Percentiles rank a stretch among this genome's conserved stretches.
phyloP scores from a whole-genome alignment of 1,284 basidiomycete species.

The Mycosarcoma mackinlayi region DNA sequence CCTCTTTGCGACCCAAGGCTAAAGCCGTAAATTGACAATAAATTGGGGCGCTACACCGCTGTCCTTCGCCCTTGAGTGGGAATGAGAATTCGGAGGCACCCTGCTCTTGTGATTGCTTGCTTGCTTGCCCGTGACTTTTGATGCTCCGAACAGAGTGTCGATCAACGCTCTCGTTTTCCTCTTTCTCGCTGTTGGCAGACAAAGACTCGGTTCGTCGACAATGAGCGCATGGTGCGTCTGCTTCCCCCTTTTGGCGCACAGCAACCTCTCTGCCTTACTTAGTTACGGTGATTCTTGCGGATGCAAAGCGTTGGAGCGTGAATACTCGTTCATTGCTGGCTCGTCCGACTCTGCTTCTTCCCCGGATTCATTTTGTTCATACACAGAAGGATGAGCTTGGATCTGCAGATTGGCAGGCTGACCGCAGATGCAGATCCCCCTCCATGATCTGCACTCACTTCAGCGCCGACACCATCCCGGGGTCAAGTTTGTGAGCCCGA shows the following conservation, averaged over 20 bases:
- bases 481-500: too few species aligned
- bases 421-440: not conserved
- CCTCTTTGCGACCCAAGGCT: not conserved
- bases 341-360: slow-evolving; percentile 4
- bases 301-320: too few species aligned
- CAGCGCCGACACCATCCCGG: too few species aligned
- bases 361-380: not conserved
- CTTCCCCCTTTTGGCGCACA: not conserved
- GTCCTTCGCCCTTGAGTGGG: too few species aligned
- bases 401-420: too few species aligned
- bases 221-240: slow-evolving; percentile 18
- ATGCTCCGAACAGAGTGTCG: slow-evolving; percentile 5
- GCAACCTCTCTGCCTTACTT: too few species aligned
- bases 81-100: not conserved
- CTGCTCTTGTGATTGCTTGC: not conserved
- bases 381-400: too few species aligned
- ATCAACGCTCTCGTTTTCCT: slow-evolving; percentile 4
- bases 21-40: too few species aligned
- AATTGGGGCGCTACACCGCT: too few species aligned
- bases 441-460: slow-evolving; percentile 1
- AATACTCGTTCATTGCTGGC: too few species aligned
- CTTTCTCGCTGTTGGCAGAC: too few species aligned
- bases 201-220: not conserved
- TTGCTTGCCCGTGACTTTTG: not conserved
- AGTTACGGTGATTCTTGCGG: too few species aligned